These are phyloP conservation scores for Aspergillus carlsbadensis DNA, from an alignment of 495 filamentous ascomycete species.

Conservation along the genomic window DNA sequence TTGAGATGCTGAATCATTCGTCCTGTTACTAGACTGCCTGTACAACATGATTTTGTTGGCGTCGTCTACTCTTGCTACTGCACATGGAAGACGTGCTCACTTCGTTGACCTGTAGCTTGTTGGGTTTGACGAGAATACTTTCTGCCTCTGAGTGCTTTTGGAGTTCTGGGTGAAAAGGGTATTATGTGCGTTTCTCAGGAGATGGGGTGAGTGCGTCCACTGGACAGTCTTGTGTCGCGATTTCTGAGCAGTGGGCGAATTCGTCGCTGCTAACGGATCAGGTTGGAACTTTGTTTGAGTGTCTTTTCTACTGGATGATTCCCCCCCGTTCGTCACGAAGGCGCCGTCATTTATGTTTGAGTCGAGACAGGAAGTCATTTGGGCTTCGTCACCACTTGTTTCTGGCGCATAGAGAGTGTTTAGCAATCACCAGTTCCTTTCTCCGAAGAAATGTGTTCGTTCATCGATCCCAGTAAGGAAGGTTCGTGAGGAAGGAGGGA, in stretches of 20 bases:
- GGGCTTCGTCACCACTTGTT: neutral
- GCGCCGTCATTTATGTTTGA: slow-evolving; percentile 8
- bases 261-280: neutral
- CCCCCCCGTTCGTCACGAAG: slow-evolving; percentile 28
- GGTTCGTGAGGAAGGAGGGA: neutral
- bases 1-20: slow-evolving; percentile 35
- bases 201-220: neutral
- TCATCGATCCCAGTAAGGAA: neutral
- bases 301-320: slow-evolving; percentile 35
- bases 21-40: slow-evolving; percentile 33
- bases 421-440: neutral
- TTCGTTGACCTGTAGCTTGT: slow-evolving; percentile 22
- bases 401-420: slow-evolving; percentile 5
- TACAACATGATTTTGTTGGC: slow-evolving; percentile 31
- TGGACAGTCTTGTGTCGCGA: slow-evolving; percentile 12
- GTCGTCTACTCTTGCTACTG: slow-evolving; percentile 17
- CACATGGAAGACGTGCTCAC: slow-evolving; percentile 11
- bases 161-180: slow-evolving; percentile 19
- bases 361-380: slow-evolving; percentile 7
- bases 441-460: neutral
- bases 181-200: slow-evolving; percentile 11
- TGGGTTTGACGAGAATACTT: slow-evolving; percentile 19
- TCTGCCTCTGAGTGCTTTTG: slow-evolving; percentile 22
- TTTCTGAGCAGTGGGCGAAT: slow-evolving; percentile 9
- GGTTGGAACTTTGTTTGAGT: slow-evolving; percentile 9